Percentiles rank a stretch among this genome's conserved stretches.
Evolutionary conservation across 306 rosid genomes (phyloP).

Genomic region (Pachyrhizus erosus): DNA sequence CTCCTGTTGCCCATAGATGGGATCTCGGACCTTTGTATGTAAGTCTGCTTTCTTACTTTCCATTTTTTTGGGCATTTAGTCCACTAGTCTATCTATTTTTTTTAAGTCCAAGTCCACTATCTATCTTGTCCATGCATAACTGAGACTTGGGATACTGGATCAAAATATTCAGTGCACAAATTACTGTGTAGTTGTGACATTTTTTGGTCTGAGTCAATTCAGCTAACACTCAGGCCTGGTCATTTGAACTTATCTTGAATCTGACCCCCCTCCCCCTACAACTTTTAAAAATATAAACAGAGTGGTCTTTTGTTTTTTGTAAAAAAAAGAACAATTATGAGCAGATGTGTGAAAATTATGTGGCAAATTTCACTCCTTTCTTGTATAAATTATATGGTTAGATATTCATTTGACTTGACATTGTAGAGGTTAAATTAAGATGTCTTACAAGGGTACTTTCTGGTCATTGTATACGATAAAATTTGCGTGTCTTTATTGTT

Average conservation of each 20-base stretch:
- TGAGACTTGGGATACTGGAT: constrained; percentile 17
- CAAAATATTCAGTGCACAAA: constrained; percentile 18
- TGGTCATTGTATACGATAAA: not conserved
- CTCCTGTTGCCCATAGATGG: constrained; percentile 90
- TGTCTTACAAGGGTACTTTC: constrained; percentile 21
- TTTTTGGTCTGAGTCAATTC: constrained; percentile 30
- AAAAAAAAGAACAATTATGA: not conserved
- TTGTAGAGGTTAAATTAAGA: constrained; percentile 30
- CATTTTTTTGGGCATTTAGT: not conserved
- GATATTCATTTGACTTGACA: constrained; percentile 10
- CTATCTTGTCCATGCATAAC: constrained; percentile 4
- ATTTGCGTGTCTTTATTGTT: constrained; percentile 18
- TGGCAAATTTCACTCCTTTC: constrained; percentile 11
- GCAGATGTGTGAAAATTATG: not conserved
- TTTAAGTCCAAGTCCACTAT: not conserved
- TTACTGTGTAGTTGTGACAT: constrained; percentile 17
- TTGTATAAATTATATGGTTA: constrained; percentile 11
- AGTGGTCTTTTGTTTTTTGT: not conserved
- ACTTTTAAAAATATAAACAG: not conserved
- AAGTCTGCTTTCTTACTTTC: constrained; percentile 47
- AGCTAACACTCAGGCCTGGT: constrained; percentile 21
- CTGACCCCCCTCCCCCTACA: not conserved
- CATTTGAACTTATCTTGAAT: constrained; percentile 11
- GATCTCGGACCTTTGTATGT: constrained; percentile 92
- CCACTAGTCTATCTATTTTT: not conserved